These are phyloP conservation scores for Teratosphaeria epicoccoides DNA, from an alignment of 2,329 filamentous ascomycete genomes.

Conservation along the genomic window DNA sequence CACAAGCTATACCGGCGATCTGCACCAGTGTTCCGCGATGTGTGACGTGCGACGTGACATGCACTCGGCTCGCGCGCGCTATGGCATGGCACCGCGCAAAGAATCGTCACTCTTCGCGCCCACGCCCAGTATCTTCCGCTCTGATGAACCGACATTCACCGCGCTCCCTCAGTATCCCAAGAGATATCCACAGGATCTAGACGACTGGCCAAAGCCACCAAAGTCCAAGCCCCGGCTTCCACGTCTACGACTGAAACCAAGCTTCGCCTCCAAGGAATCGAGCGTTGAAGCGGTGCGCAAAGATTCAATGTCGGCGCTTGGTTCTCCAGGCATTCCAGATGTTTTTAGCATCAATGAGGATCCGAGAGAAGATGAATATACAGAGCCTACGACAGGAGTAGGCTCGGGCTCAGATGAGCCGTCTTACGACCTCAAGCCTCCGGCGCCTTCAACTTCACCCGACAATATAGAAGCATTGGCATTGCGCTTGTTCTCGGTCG, in stretches of 20 bases:
- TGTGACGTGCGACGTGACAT: slow-evolving; percentile 1
- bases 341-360: slow-evolving; percentile 16
- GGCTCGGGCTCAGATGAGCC: slow-evolving; percentile 16
- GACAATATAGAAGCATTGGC: slow-evolving; percentile 28
- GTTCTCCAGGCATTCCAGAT: slow-evolving; percentile 15
- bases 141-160: neutral
- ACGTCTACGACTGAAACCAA: neutral
- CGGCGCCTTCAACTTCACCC: slow-evolving; percentile 23
- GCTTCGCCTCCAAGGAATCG: neutral
- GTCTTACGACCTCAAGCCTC: slow-evolving; percentile 32
- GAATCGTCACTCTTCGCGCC: neutral
- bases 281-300: neutral
- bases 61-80: neutral
- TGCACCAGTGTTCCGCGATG: neutral
- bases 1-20: neutral
- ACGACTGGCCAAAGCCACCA: neutral
- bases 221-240: neutral
- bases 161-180: neutral
- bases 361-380: slow-evolving; percentile 9
- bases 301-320: slow-evolving; percentile 10
- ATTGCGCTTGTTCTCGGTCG: slow-evolving; percentile 31
- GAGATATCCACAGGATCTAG: neutral
- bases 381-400: slow-evolving; percentile 17
- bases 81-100: neutral
- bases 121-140: neutral